Evolutionary conservation across 352 stramenopile species (phyloP), one percentile per base, ranked within the genome.

Genomic region (Pythium coloratum): DNA sequence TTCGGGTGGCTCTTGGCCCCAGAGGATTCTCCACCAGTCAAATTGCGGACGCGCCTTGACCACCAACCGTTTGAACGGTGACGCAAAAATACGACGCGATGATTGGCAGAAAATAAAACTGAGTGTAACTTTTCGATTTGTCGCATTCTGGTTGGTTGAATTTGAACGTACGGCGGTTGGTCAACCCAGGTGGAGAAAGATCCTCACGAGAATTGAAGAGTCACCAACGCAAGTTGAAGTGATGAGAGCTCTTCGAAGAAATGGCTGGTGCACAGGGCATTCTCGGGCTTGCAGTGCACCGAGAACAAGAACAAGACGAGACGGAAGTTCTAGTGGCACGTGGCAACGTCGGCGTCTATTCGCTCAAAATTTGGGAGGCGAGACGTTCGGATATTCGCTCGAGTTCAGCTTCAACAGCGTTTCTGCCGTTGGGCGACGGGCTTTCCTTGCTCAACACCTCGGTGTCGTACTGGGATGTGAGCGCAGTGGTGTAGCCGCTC

Each of bases 381-480:
- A 72, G 36, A 6, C 40, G 14, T 4, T 46, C 55, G 16, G 46
- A 59, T 56, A 89, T 80, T 3, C 12, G 49, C 4, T 46, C 60
- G 1, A 88, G 64, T 40, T 90, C 80, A 4, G 62, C 63, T 57
- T 89, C 78, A n/a, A 90, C 66, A 7, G 65, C 32, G 32, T 68
- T 57, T 55, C 36, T 42, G 5, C 59, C 59, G 6, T 28, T 34
- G 34, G 34, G 12, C 20, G 54, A 56, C 38, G 28, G 32, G 9
- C 33, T 44, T 16, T 36, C 20, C n/a, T 30, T 34, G 55, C 7
- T 47, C n/a, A 24, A 40, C n/a, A 10, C 18, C 3, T 4, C 24
- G 32, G n/a, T 26, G 16, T 42, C 24, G 13, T 33, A 16, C 26
- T 60, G 9, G 73, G 56, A 12, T 56, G 50, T 12, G 69, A 78